phyloP scores from a whole-genome alignment of 768 basidiomycete species.

The Neoboletus brunneissimus region DNA sequence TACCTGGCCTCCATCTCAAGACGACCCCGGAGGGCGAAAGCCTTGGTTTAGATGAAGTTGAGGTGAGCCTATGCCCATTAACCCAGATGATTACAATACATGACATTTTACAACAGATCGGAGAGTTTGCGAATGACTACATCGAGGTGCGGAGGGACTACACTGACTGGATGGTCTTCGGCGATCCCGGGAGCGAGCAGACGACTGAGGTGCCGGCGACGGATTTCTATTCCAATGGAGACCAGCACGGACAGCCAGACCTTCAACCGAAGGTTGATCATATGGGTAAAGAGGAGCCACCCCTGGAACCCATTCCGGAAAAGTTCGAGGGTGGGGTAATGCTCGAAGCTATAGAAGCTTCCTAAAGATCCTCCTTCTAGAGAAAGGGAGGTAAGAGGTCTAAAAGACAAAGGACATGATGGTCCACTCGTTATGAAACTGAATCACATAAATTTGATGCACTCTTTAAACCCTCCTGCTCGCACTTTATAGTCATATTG shows the following conservation, averaged over 20 bases:
- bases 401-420: background rate
- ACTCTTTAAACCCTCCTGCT: background rate
- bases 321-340: constrained; percentile 5
- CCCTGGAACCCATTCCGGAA: constrained; percentile 16
- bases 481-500: background rate
- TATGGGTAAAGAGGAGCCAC: constrained; percentile 11
- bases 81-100: background rate
- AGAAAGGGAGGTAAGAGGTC: background rate
- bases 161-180: constrained; percentile 45
- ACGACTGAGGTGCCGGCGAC: constrained; percentile 6
- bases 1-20: constrained; percentile 57
- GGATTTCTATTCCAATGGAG: constrained; percentile 29
- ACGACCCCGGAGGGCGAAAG: constrained; percentile 55
- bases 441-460: background rate
- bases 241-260: constrained; percentile 40
- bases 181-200: constrained; percentile 14
- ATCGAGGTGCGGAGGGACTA: constrained; percentile 69
- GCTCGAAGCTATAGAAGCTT: background rate
- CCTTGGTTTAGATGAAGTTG: constrained; percentile 68
- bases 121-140: constrained; percentile 68
- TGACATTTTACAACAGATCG: constrained; percentile 41
- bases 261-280: background rate
- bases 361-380: background rate
- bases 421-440: background rate
- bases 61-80: constrained; percentile 41